These are phyloP conservation scores for Hyphodiscus sp. DNA, from an alignment of 2,329 filamentous ascomycete species.

Conservation along the genomic window DNA sequence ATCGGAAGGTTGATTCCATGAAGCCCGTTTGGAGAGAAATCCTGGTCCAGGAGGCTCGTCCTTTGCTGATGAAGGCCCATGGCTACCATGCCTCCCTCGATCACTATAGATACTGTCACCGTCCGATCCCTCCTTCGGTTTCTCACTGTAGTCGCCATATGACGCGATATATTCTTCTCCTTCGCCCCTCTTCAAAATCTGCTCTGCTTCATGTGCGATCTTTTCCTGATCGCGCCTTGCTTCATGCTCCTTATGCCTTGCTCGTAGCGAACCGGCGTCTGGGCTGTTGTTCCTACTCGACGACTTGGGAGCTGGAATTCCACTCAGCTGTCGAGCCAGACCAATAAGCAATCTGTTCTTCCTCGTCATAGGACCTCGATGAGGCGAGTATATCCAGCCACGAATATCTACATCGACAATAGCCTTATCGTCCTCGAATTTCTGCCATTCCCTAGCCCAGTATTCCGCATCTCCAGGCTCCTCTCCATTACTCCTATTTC, in stretches of 20 bases:
- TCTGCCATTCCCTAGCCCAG: conserved; percentile 73
- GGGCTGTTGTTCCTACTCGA: conserved; percentile 25
- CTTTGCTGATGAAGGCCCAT: conserved; percentile 14
- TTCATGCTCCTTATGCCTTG: conserved; percentile 39
- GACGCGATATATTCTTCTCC: conserved; percentile 64
- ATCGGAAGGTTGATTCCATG: conserved; percentile 39
- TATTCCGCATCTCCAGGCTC: conserved; percentile 60
- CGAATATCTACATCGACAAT: conserved; percentile 91
- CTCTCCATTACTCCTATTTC: conserved; percentile 34
- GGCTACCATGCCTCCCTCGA: conserved; percentile 11
- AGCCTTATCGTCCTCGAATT: conserved; percentile 73
- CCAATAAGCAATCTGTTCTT: conserved; percentile 84
- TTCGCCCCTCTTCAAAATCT: conserved; percentile 67
- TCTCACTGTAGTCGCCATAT: conserved; percentile 68
- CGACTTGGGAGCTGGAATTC: conserved; percentile 53
- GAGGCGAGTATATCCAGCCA: conserved; percentile 90
- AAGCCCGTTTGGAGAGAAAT: conserved; percentile 38
- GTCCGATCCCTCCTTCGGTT: conserved; percentile 42
- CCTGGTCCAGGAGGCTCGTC: conserved; percentile 28
- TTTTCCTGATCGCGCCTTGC: conserved; percentile 52
- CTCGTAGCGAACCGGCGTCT: conserved; percentile 22
- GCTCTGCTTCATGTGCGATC: conserved; percentile 68
- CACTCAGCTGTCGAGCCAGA: conserved; percentile 79
- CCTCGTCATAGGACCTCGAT: conserved; percentile 75
- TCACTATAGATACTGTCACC: conserved; percentile 24